Conservation (phyloP, 2,329 filamentous ascomycete species). For the Colletotrichum salicis region DNA sequence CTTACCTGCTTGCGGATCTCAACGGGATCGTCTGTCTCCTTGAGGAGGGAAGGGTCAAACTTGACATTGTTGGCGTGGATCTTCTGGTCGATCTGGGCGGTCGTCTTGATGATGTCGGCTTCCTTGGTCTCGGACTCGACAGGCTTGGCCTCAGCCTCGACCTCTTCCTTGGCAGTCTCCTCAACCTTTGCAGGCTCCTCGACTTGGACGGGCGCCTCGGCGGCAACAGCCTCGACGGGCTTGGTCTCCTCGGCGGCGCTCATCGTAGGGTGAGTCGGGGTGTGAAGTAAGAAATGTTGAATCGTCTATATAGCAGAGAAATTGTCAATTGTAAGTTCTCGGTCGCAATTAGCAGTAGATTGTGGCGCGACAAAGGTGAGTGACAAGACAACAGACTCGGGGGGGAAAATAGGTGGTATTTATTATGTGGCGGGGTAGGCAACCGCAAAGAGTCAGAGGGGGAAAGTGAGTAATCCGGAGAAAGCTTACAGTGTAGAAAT, state of each 20-base stretch:
- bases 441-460: conserved; percentile 16
- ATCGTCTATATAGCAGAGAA: not conserved
- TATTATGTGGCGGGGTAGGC: conserved; percentile 33
- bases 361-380: not conserved
- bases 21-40: conserved; percentile 79
- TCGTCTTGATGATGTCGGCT: conserved; percentile 57
- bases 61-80: conserved; percentile 69
- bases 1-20: conserved; percentile 86
- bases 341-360: not conserved
- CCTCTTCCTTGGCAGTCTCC: conserved; percentile 25
- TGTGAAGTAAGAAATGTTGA: not conserved
- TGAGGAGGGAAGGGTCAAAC: conserved; percentile 74
- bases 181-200: conserved; percentile 42
- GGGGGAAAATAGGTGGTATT: conserved; percentile 6
- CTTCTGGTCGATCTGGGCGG: conserved; percentile 50
- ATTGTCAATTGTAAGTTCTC: not conserved
- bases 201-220: conserved; percentile 38
- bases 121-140: conserved; percentile 34
- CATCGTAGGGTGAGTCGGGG: conserved; percentile 43
- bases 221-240: conserved; percentile 49
- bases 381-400: conserved; percentile 5
- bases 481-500: conserved; percentile 11
- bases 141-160: conserved; percentile 38
- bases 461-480: conserved; percentile 26
- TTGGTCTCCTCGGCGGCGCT: conserved; percentile 54